Evolutionary conservation across 2,329 filamentous ascomycete species (phyloP).

Genomic region (Aureobasidium namibiae): DNA sequence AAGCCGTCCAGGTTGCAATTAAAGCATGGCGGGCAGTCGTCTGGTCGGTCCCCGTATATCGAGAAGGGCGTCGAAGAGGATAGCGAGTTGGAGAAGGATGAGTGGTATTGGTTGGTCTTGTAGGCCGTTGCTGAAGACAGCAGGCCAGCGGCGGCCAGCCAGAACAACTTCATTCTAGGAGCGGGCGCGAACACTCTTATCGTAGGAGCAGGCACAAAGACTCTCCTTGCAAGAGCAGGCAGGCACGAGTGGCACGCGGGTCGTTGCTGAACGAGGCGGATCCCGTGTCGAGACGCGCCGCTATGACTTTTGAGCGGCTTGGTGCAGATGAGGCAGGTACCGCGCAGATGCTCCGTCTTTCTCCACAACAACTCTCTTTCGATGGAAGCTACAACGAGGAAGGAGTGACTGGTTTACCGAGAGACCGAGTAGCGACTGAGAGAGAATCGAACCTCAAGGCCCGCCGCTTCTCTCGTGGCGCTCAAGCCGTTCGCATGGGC

Average conservation of each 20-base stretch:
- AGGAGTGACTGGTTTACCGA: background rate
- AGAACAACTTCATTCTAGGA: background rate
- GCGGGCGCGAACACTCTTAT: background rate
- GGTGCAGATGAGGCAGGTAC: background rate
- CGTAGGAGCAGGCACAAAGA: background rate
- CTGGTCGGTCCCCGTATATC: constrained; percentile 64
- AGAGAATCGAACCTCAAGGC: background rate
- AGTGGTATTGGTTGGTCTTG: constrained; percentile 9
- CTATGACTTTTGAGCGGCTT: background rate
- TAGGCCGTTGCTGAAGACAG: constrained; percentile 6
- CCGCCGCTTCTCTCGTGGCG: constrained; percentile 4
- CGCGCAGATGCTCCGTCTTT: background rate
- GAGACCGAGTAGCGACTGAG: too few relatives aligned
- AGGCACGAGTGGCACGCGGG: background rate
- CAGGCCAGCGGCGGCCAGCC: background rate
- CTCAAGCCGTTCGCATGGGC: background rate
- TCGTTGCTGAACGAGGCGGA: background rate
- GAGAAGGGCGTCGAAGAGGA: constrained; percentile 38
- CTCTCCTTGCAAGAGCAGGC: background rate
- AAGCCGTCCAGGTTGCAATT: constrained; percentile 95
- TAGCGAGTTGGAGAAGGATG: background rate
- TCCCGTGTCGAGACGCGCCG: background rate
- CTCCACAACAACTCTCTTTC: background rate
- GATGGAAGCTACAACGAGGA: background rate
- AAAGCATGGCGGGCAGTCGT: constrained; percentile 82